Conservation (phyloP, 805 yeast species). For the Saccharomyces paradoxus region DNA sequence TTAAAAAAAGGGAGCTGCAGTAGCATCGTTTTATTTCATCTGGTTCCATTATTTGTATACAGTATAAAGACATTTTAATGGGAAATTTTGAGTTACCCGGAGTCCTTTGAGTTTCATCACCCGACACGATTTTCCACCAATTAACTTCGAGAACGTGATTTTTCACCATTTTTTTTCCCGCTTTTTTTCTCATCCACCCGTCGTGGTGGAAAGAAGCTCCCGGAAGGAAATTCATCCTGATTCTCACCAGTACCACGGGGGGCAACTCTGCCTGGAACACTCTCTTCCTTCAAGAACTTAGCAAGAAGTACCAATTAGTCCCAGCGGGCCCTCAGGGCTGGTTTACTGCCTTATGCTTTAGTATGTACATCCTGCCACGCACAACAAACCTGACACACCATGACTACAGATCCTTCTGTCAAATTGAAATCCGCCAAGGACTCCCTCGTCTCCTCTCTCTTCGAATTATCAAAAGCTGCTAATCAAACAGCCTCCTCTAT, state of each 20-base stretch:
- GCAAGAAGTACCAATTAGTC: background rate
- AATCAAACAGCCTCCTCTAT: conserved; percentile 75
- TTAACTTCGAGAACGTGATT: background rate
- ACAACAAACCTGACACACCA: conserved; percentile 1
- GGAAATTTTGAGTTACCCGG: background rate
- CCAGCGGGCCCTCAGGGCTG: background rate
- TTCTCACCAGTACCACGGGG: background rate
- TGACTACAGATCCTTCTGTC: conserved; percentile 28
- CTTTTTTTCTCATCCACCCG: background rate
- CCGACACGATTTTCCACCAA: background rate
- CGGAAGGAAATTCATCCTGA: background rate
- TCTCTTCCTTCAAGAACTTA: background rate
- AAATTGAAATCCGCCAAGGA: conserved; percentile 33
- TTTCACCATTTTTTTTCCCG: background rate
- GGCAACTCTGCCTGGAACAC: background rate
- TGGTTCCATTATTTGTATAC: background rate
- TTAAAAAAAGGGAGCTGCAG: background rate
- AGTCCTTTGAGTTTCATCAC: background rate
- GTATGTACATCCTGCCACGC: background rate
- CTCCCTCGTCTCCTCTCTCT: conserved; percentile 62
- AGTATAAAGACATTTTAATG: background rate
- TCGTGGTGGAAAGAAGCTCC: background rate
- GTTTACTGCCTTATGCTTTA: background rate
- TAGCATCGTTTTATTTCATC: background rate
- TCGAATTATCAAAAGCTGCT: conserved; percentile 80